Conservation (phyloP, 2,329 filamentous ascomycete species). For the Aspergillus sp. region DNA sequence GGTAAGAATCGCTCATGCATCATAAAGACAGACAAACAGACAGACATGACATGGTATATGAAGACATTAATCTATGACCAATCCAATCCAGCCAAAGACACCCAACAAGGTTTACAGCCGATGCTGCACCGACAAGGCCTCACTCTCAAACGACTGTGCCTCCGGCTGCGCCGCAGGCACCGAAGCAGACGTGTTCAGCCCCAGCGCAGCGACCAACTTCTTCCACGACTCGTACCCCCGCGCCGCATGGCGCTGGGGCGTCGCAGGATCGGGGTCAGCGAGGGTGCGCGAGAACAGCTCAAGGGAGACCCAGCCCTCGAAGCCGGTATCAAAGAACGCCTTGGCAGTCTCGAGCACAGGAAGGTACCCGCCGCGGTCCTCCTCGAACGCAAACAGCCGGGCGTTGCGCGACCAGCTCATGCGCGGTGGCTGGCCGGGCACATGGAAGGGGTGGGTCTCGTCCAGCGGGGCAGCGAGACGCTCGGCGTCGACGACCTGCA, state of each 20-base stretch:
- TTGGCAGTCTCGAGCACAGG: slow-evolving; percentile 62
- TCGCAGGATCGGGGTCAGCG: slow-evolving; percentile 50
- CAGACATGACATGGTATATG: neutral
- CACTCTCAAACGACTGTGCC: neutral
- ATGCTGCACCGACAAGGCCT: slow-evolving; percentile 13
- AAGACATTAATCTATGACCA: neutral
- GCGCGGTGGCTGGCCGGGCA: slow-evolving; percentile 56
- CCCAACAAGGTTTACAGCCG: slow-evolving; percentile 12
- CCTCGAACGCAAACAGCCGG: slow-evolving; percentile 65
- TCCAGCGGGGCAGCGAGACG: slow-evolving; percentile 58
- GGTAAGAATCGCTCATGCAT: too few relatives aligned
- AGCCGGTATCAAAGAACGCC: slow-evolving; percentile 62
- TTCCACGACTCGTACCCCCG: slow-evolving; percentile 54
- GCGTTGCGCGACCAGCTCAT: slow-evolving; percentile 83
- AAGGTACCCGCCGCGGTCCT: slow-evolving; percentile 64
- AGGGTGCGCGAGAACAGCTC: slow-evolving; percentile 67
- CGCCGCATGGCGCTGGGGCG: slow-evolving; percentile 56
- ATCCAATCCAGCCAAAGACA: neutral
- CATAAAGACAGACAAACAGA: neutral
- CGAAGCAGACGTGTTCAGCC: slow-evolving; percentile 4
- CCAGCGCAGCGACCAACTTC: slow-evolving; percentile 39
- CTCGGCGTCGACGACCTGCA: slow-evolving; percentile 76
- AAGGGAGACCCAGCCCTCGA: slow-evolving; percentile 68
- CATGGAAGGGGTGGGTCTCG: slow-evolving; percentile 58
- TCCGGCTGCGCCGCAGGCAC: neutral